Conservation (phyloP, 352 stramenopile species). For the Phytopythium vexans region DNA sequence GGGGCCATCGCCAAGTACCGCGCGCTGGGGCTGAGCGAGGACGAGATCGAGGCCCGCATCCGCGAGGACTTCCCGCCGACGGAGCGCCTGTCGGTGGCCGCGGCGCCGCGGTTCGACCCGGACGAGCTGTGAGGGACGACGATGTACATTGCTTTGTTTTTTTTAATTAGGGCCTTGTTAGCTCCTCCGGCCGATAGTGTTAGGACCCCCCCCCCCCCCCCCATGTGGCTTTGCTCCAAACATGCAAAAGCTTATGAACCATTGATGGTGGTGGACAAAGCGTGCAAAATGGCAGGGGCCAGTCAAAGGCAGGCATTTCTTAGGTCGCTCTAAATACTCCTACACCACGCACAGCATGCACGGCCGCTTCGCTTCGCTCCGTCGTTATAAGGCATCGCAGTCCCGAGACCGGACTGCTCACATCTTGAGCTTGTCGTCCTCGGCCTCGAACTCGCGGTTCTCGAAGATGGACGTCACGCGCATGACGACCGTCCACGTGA, state of each 20-base stretch:
- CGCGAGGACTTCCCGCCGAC: conserved; percentile 59
- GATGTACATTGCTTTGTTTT: not conserved
- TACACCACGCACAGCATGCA: too few species aligned
- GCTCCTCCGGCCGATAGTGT: too few species aligned
- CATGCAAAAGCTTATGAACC: too few species aligned
- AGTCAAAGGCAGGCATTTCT: too few species aligned
- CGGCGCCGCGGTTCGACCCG: not conserved
- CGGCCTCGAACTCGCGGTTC: conserved; percentile 50
- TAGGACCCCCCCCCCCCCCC: too few species aligned
- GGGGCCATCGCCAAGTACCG: conserved; percentile 64
- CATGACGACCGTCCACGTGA: conserved; percentile 94
- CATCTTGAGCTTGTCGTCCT: conserved; percentile 67
- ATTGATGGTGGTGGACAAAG: too few species aligned
- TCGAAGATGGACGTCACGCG: conserved; percentile 87
- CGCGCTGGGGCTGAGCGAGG: conserved; percentile 46
- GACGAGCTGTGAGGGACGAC: not conserved
- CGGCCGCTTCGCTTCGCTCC: too few species aligned
- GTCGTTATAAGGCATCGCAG: too few species aligned
- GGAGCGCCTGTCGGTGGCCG: conserved; percentile 30
- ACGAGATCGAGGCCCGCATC: conserved; percentile 66
- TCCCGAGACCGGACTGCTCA: conserved; percentile 17
- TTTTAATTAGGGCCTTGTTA: too few species aligned
- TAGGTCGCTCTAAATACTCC: too few species aligned
- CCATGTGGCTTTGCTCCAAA: too few species aligned
- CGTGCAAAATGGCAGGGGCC: too few species aligned